Evolutionary conservation across 208 protist genomes (phyloP), one percentile per base, ranked within the genome.

Genomic region (Acanthamoeba rhysodes): DNA sequence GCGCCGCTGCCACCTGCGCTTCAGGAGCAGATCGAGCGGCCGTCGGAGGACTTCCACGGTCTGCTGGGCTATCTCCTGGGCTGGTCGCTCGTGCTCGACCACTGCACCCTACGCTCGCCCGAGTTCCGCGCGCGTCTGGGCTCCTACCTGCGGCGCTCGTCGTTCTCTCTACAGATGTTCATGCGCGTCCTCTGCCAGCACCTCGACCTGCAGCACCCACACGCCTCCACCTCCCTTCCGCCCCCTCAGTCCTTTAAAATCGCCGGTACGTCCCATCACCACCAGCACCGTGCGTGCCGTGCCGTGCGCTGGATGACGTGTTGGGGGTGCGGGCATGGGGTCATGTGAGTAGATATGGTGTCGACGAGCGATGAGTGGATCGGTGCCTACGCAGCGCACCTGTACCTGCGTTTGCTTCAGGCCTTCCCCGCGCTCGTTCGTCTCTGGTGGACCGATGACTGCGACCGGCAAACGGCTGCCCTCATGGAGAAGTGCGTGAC

Each of bases 1-100:
- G 64, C 91, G 32, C 91, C 91, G 24, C 45, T 94, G 18, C 45
- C 66, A 1, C 48, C 45, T 27, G 70, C 66, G 16, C 74, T 94
- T 0, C 91, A 85, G 70, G 50, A 32, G 22, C n/a, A 55, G 55
- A 94, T 94, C 24, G 72, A 94, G 91, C 45, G 37, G 20, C 64
- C 91, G 18, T 20, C 66, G 64, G 50, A 59, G n/a, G 72, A 94
- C 37, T 70, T 70, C 53, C 91, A 94, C 70, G 55, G 74, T 27
- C 91, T 59, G 29, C n/a, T 94, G 50, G 91, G 70, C 50, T 94
- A 94, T n/a, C 45, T 94, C 9, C 72, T 94, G 66, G 70, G 91
- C 55, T 94, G 91, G 91, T 94, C 91, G 37, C 91, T 94, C 53
- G 70, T 85, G 48, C 53, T 94, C 37, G 91, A 94, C 32, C 91